Evolutionary conservation across 1,284 basidiomycete genomes (phyloP), one percentile per base, ranked within the genome.

Genomic region (Jaminaea rosea): DNA sequence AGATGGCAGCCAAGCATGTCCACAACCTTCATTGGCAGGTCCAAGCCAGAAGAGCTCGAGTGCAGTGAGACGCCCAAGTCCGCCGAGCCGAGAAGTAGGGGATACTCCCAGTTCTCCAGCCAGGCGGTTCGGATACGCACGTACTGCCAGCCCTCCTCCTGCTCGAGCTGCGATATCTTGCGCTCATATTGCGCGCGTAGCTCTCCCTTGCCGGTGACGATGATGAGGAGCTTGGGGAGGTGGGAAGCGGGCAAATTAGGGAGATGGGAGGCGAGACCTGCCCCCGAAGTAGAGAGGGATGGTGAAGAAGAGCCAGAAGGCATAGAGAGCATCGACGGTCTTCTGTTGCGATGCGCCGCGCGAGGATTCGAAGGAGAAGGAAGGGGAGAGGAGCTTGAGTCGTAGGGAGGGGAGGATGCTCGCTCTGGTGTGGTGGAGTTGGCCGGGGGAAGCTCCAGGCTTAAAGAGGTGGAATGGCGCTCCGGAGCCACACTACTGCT

Each of bases 21-120:
- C 2, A 99, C 92, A 8, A 99, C 85, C 76, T 99, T 99, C 94
- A 99, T 99, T 1, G 94, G 94, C 48, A 99, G 78, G 75, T 99
- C 94, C 42, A 93, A 77, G 0, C 83, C 87, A 0, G 88, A 93
- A 0, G 88, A 91, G 72, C 87, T 90, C 15, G 84, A 82, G 75
- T 99, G 94, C 51, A 99, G 77, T 52, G 84, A 89, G 45, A 98
- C 81, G 0, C 94, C 94, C 17, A 99, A 65, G 74, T 98, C 91
- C 2, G 91, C 89, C 3, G 87, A 86, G 26, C 93, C 88, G 4
- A 69, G 53, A 13, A 69, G 54, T 0, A 56, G 27, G 2, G 62
- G 60, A 37, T 71, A 70, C 39, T 73, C 71, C 9, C 53, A 55
- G 1, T 60, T 46, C 26, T 62, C 57, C 50, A 66, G 54, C 58